Evolutionary conservation across 2,329 filamentous ascomycete genomes (phyloP), one percentile per base, ranked within the genome.

Genomic region (Aspergillus vadensis): DNA sequence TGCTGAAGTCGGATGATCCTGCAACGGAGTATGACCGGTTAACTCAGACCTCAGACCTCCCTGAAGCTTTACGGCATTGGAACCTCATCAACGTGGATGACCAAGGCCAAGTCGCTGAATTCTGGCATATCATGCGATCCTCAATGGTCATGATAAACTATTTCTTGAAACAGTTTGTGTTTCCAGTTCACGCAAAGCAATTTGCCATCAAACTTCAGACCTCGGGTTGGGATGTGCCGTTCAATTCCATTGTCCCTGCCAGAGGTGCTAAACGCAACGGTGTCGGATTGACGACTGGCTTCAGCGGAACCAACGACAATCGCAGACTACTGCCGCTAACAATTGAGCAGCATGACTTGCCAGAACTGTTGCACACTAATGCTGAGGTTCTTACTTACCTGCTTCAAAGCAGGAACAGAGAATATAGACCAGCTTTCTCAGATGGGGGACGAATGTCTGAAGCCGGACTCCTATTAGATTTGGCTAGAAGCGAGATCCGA

Each of bases 301-400:
- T 92, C 69, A 89, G 86, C 7, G 89, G 89, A 0, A 91, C 89
- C 0, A 91, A 90, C 48, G 89, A 91, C 67, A 86, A 84, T 19
- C 79, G 82, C 39, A 76, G 74, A 0, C 77, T 89, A 36, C 72
- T 91, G 0, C 89, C 89, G 0, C 70, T 86, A n/a, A 86, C 80
- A 0, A 85, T 91, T 19, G 71, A 76, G 19, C 88, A 91, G 55
- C 73, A 84, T 0, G 87, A 91, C 60, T 77, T 91, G 0, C 74
- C 79, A 0, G 72, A 77, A 0, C 77, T 90, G 0, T 67, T 74
- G 0, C 85, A 88, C 50, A 90, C 87, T 0, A 90, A 87, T 59
- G 87, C 87, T 0, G 82, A 87, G 49, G 88, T 90, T 0, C 71
- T 90, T 0, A 82, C 78, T 0, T 87, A 87, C 60, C 73, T 90